phyloP scores from a whole-genome alignment of 306 rosid species.

The Mimosa bimucronata region DNA sequence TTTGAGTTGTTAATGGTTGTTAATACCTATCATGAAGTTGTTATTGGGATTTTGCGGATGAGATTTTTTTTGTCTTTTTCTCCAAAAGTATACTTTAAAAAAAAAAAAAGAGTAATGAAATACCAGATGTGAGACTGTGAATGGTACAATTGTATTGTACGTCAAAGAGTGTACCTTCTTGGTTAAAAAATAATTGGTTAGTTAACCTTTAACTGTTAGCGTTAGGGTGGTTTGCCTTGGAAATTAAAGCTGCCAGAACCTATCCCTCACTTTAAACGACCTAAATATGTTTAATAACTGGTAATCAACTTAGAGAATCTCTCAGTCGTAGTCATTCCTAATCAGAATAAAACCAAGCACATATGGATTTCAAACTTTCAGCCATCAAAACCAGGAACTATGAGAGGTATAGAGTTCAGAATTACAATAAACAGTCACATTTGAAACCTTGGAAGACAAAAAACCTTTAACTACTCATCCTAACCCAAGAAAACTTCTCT shows the following conservation, averaged over 20 bases:
- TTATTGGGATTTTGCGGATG: too few species aligned
- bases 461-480: neutral
- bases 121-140: slow-evolving; percentile 31
- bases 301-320: slow-evolving; percentile 31
- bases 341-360: slow-evolving; percentile 35
- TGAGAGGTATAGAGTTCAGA: slow-evolving; percentile 14
- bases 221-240: slow-evolving; percentile 56
- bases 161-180: slow-evolving; percentile 36
- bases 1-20: too few species aligned
- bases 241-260: slow-evolving; percentile 38
- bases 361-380: slow-evolving; percentile 37
- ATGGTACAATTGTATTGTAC: slow-evolving; percentile 64
- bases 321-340: slow-evolving; percentile 36
- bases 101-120: slow-evolving; percentile 32
- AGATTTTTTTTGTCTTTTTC: too few species aligned
- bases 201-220: slow-evolving; percentile 39
- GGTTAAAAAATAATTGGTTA: slow-evolving; percentile 29
- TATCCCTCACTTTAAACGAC: slow-evolving; percentile 27
- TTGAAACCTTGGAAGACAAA: slow-evolving; percentile 12
- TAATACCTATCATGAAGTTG: too few species aligned
- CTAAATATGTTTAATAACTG: neutral
- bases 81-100: too few species aligned
- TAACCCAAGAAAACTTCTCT: slow-evolving; percentile 28
- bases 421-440: slow-evolving; percentile 35
- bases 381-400: slow-evolving; percentile 32